These are phyloP conservation scores for Apiotrichum gamsii DNA, from an alignment of 1,284 basidiomycete species.

Conservation along the genomic window DNA sequence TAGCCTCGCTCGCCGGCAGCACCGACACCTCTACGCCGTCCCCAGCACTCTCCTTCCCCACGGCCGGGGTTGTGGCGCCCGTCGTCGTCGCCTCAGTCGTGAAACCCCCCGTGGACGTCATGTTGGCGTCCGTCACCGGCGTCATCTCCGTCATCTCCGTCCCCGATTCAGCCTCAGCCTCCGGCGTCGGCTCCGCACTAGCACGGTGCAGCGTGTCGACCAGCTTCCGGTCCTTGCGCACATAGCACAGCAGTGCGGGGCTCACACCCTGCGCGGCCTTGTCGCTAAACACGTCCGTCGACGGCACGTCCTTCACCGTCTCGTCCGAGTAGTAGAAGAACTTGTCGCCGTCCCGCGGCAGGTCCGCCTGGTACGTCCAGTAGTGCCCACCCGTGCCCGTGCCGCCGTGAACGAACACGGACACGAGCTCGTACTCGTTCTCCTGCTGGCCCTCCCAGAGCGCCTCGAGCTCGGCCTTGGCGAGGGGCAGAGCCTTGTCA, in stretches of 20 bases:
- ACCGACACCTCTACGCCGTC: not conserved
- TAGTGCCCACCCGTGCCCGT: slow-evolving; percentile 44
- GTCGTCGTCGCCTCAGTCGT: too few species aligned
- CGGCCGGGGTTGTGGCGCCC: too few species aligned
- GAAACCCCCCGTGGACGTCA: too few species aligned
- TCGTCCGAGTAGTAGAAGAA: slow-evolving; percentile 98
- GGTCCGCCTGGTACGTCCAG: slow-evolving; percentile 46
- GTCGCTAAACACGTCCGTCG: slow-evolving; percentile 40
- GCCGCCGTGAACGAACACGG: slow-evolving; percentile 96
- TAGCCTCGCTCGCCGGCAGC: too few species aligned
- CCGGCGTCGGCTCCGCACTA: too few species aligned
- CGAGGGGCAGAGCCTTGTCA: slow-evolving; percentile 52
- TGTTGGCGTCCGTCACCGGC: too few species aligned
- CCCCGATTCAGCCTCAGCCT: slow-evolving; percentile 13
- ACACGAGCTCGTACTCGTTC: slow-evolving; percentile 81
- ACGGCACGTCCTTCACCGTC: slow-evolving; percentile 54
- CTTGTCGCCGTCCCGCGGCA: slow-evolving; percentile 52
- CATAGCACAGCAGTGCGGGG: slow-evolving; percentile 47
- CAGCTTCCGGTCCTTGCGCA: slow-evolving; percentile 33
- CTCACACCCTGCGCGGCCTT: slow-evolving; percentile 32
- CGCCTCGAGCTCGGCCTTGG: slow-evolving; percentile 66
- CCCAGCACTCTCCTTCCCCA: not conserved
- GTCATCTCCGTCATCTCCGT: too few species aligned
- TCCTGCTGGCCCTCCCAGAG: slow-evolving; percentile 67
- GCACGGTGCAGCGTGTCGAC: slow-evolving; percentile 41